Conservation (phyloP, 176 grass and related monocot species). For the Rhynchospora pubera region DNA sequence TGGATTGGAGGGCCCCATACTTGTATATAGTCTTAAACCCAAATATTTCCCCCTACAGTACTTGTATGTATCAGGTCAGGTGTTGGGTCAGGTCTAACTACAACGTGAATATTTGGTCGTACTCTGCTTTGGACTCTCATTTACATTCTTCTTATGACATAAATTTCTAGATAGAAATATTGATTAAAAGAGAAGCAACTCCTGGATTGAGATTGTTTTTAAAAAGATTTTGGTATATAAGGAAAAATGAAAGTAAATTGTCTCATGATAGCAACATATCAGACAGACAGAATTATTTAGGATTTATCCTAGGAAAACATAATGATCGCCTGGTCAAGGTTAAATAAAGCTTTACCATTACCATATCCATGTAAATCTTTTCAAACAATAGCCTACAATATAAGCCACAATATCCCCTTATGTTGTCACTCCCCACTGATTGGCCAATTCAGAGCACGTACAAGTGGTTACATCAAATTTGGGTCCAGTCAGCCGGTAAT, state of each 20-base stretch:
- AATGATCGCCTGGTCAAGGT: background rate
- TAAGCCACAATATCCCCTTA: background rate
- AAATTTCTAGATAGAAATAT: background rate
- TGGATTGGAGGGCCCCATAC: too few relatives aligned
- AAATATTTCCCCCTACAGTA: background rate
- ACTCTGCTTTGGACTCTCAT: background rate
- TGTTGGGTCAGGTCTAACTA: background rate
- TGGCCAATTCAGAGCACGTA: background rate
- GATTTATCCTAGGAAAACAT: background rate
- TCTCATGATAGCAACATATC: background rate
- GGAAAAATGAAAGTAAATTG: background rate
- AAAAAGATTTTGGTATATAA: background rate
- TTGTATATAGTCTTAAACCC: background rate
- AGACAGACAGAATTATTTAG: background rate
- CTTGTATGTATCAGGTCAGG: background rate
- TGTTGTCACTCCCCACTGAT: too few relatives aligned
- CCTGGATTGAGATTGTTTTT: background rate
- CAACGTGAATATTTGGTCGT: background rate
- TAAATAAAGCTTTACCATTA: background rate
- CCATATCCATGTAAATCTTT: background rate
- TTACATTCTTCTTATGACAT: background rate
- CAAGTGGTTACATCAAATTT: background rate
- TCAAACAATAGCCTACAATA: background rate
- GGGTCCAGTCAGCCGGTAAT: background rate
- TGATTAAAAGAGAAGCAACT: constrained; percentile 2